A percentile compares a stretch with the other conserved stretches of the same genome.
Evolutionary conservation across 2,329 filamentous ascomycete genomes (phyloP).

Genomic region (Berkeleyomyces basicola): DNA sequence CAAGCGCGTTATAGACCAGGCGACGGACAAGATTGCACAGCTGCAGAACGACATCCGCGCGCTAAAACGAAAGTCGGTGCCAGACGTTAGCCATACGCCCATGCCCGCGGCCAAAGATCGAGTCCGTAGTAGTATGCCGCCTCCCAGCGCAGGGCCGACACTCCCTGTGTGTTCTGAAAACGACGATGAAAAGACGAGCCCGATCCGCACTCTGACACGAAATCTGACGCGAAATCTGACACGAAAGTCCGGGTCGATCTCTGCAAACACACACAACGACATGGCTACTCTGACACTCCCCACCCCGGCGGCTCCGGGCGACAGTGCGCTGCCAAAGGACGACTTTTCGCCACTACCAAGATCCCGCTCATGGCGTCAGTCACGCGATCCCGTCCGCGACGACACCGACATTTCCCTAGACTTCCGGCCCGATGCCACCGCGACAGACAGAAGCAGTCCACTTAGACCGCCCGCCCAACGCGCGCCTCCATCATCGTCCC

Average conservation of each 20-base stretch:
- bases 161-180: background rate
- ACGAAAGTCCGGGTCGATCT: background rate
- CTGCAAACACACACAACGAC: background rate
- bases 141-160: background rate
- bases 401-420: slow-evolving; percentile 16
- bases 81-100: background rate
- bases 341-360: background rate
- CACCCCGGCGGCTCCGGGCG: background rate
- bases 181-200: background rate
- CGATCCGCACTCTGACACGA: background rate
- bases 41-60: slow-evolving; percentile 36
- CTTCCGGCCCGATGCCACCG: slow-evolving; percentile 3
- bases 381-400: slow-evolving; percentile 23
- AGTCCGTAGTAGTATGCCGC: background rate
- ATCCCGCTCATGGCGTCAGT: slow-evolving; percentile 16
- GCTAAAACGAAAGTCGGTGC: slow-evolving; percentile 17
- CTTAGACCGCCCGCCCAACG: background rate
- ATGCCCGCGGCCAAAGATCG: background rate
- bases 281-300: background rate
- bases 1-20: slow-evolving; percentile 36
- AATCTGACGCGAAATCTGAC: background rate
- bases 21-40: slow-evolving; percentile 39
- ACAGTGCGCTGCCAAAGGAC: background rate
- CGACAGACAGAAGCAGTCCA: slow-evolving; percentile 8
- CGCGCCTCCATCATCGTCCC: background rate